Evolutionary conservation across 192 early-diverging fungal species (phyloP), one percentile per base, ranked within the genome.

Genomic region (Glomus cerebriforme): DNA sequence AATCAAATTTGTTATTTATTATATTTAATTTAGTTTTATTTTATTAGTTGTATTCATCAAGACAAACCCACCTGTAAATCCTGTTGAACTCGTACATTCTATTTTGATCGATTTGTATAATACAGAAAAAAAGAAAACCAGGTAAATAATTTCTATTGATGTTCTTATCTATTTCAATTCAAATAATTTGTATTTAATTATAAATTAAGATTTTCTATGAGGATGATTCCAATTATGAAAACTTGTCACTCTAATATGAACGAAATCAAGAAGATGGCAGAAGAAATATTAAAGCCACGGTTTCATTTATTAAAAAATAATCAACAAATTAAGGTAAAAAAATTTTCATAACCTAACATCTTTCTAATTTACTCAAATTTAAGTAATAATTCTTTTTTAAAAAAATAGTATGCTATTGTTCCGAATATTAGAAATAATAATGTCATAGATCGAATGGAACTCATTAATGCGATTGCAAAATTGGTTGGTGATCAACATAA

Each of bases 371-470:
- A 32, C 12, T 29, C 22, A 19, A 27, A 26, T 8, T 22, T 49
- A 73, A 27, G 8, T 54, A 22, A 35, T 26, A 9, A 59, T 73
- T 47, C 19, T 45, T 24, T 67, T 54, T 66, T 29, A 29, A 7
- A 65, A 32, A 45, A 24, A 1, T 66, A 90, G 90, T 92, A 89
- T 83, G 82, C 85, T 29, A 80, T 91, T 72, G 74, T 87, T 15
- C 83, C 85, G 59, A 88, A 87, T 68, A 83, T 90, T n/a, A 85
- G 91, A 64, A 87, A 91, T 58, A 90, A 87, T 70, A 78, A 85
- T 54, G 87, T 85, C 64, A 77, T 90, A 8, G 85, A 86, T 32
- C 84, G 89, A 65, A 82, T 83, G 62, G 73, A 81, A 22, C 79
- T 92, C 0, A 86, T 88, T 31, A 79, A 83, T 27, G 79, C 35